Evolutionary conservation across 2,329 filamentous ascomycete genomes (phyloP), one percentile per base, ranked within the genome.

Genomic region (Aspergillus eucalypticola): DNA sequence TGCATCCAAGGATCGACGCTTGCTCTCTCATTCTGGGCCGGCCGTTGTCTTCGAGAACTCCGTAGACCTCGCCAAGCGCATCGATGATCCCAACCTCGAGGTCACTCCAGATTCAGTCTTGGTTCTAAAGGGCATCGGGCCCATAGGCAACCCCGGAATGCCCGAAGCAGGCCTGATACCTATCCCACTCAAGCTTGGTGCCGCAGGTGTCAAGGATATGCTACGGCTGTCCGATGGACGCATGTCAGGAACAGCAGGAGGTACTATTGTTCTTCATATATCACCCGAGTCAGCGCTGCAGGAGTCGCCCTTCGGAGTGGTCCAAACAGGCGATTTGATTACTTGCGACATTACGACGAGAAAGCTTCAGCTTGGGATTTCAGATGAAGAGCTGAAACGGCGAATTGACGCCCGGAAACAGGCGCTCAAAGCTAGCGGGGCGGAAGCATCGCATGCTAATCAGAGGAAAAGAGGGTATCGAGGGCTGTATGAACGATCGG

Each of bases 161-260:
- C 82, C 82, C 1, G 81, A 83, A 67, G 80, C 81, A 1, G 81
- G 81, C 0, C 69, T 83, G 8, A 81, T 83, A 25, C 82, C 81
- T 0, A 80, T 83, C 13, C 81, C 82, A 0, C 73, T 79, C 15
- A 84, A 83, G 60, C 71, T 84, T 2, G 78, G 73, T 6, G 69
- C 68, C 2, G 68, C 76, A 57, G 82, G 82, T 0, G 80, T 84
- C 1, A 76, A 73, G 25, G 82, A 84, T 64, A 84, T 85, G 82
- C 66, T 85, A 27, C 73, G 83, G 1, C 68, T 85, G 4, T 82
- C 79, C 0, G 83, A 86, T 70, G 83, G 83, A 1, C 73, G 83
- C 21, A 85, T 85, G 82, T 81, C 77, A 29, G 83, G 83, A 0
- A 85, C 83, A 3, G 83, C 83, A 2, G 83, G 83, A 0, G 83